phyloP scores from a whole-genome alignment of 202 grass and related monocot species.

The Musa balbisiana region DNA sequence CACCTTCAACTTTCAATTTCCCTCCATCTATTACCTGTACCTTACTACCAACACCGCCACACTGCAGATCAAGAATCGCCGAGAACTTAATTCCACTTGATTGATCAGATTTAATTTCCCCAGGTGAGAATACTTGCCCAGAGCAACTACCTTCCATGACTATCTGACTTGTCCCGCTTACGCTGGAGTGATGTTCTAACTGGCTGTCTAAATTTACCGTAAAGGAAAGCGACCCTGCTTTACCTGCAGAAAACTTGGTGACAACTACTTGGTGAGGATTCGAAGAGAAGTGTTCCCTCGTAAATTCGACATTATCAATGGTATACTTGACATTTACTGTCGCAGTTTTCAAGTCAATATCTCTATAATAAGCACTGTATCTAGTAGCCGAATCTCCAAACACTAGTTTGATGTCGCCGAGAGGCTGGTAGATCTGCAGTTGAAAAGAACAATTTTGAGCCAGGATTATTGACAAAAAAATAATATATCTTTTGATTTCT shows the following conservation, averaged over 20 bases:
- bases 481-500: neutral
- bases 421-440: constrained; percentile 82
- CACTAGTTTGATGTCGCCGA: constrained; percentile 60
- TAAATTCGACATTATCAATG: constrained; percentile 53
- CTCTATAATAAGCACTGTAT: constrained; percentile 61
- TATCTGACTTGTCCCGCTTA: constrained; percentile 56
- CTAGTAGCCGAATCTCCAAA: constrained; percentile 34
- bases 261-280: constrained; percentile 70
- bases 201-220: constrained; percentile 49
- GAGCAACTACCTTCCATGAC: constrained; percentile 74
- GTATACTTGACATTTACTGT: constrained; percentile 58
- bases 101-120: constrained; percentile 26
- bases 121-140: constrained; percentile 33
- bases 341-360: constrained; percentile 71
- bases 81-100: constrained; percentile 67
- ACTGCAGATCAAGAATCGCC: constrained; percentile 55
- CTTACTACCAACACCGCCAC: constrained; percentile 37
- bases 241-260: constrained; percentile 57
- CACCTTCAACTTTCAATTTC: constrained; percentile 61
- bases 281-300: constrained; percentile 79
- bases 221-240: constrained; percentile 54
- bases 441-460: neutral
- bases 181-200: constrained; percentile 44
- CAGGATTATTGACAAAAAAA: neutral
- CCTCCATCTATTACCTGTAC: constrained; percentile 46